Evolutionary conservation across 805 yeast genomes (phyloP), one percentile per base, ranked within the genome.

Genomic region (Blastobotrys parvus): DNA sequence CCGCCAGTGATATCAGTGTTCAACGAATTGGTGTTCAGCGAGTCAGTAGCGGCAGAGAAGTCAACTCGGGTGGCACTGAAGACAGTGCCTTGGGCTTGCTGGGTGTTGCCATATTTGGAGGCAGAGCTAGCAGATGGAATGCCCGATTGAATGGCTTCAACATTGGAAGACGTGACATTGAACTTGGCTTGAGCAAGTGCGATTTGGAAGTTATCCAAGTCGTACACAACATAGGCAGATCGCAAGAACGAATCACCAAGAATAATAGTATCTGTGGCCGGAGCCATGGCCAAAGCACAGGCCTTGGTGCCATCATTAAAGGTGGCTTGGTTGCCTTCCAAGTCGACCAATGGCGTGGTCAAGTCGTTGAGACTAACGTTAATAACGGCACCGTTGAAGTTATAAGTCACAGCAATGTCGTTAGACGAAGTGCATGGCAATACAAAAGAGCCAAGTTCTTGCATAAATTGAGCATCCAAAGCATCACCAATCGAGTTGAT

Each of bases 181-280:
- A 43, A 55, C 21, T 43, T 47, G 35, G 74, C 69, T 45, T 68
- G 72, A 15, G 81, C 87, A 43, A 83, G 48, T 0, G 80, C 74
- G 27, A 82, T 64, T 54, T 74, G 68, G 38, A 58, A 59, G 52
- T 71, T 71, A 19, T 79, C 85, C 39, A 80, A 63, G 58, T 84
- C 84, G 58, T 72, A 80, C 13, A 80, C 86, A 21, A 74, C 71
- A 56, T 82, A 84, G 3, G 80, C 81, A 31, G 74, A 70, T 42
- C 84, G 68, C 49, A 83, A 61, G 55, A 82, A 74, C 37, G 74
- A 71, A 56, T 80, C 88, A 8, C 92, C 92, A 30, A 83, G 64
- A 43, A 79, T 68, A 34, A 53, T 20, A 32, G 42, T 22, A 27
- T 43, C 47, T 4, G 22, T 27, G 6, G 50, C 30, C 2, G 50